These are phyloP conservation scores for Musa balbisiana DNA, from an alignment of 202 grass and related monocot species.

Conservation along the genomic window DNA sequence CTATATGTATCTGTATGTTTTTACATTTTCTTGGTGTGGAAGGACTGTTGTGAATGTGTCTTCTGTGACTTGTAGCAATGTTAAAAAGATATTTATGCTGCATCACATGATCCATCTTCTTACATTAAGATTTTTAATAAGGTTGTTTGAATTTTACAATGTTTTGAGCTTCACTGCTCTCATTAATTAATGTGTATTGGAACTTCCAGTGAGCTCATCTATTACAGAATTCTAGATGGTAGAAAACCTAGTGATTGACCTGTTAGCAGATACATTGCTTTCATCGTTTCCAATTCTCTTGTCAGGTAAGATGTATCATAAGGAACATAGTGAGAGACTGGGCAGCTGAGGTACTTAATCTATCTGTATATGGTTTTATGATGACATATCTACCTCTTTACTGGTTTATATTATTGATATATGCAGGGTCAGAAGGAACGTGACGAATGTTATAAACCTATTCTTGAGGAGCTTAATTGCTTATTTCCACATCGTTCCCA, in stretches of 20 bases:
- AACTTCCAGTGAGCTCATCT: not conserved
- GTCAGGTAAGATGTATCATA: conserved; percentile 87
- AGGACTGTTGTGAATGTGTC: not conserved
- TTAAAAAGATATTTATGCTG: no score
- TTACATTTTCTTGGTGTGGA: not conserved
- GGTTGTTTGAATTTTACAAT: not conserved
- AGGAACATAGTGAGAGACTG: conserved; percentile 97
- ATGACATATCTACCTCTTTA: not conserved
- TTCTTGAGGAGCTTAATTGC: conserved; percentile 75
- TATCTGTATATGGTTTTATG: not conserved
- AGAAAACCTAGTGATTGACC: not conserved
- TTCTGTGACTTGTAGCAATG: no score
- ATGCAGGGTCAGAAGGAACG: conserved; percentile 84
- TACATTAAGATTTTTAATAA: not conserved
- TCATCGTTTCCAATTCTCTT: conserved; percentile 27
- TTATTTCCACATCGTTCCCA: conserved; percentile 62
- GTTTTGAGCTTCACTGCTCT: not conserved
- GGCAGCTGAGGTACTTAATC: conserved; percentile 70
- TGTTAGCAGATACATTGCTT: not conserved
- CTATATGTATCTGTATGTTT: not conserved
- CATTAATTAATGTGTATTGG: no score
- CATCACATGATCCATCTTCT: not conserved
- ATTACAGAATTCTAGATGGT: not conserved
- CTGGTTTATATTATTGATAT: not conserved
- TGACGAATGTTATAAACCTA: conserved; percentile 92